Conservation (phyloP, 2,329 filamentous ascomycete species). For the Colletotrichum sp. region DNA sequence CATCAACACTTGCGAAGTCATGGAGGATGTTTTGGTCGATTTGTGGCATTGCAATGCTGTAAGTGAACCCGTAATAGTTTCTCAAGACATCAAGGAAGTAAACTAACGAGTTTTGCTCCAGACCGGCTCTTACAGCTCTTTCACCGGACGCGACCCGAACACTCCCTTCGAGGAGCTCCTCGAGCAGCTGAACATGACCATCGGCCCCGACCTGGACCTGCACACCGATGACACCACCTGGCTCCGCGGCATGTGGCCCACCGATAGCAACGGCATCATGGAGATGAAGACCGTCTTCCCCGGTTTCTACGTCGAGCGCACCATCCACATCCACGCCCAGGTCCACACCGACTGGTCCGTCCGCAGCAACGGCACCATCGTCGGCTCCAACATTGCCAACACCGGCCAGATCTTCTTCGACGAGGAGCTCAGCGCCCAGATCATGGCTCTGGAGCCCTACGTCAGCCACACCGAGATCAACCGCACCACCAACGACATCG, state of each 20-base stretch:
- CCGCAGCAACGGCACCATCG: conserved; percentile 16
- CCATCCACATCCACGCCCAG: conserved; percentile 53
- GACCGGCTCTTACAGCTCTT: conserved; percentile 17
- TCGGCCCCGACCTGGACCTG: conserved; percentile 5
- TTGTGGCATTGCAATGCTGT: conserved; percentile 18
- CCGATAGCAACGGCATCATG: conserved; percentile 28
- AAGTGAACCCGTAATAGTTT: background rate
- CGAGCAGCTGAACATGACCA: conserved; percentile 12
- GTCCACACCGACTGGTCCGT: conserved; percentile 41
- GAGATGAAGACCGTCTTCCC: conserved; percentile 49
- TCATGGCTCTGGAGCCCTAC: conserved; percentile 56
- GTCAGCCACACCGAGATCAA: conserved; percentile 39
- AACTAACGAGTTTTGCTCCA: background rate
- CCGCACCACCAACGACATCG: conserved; percentile 11
- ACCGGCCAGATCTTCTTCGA: conserved; percentile 16
- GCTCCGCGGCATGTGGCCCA: conserved; percentile 22
- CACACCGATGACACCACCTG: conserved; percentile 13
- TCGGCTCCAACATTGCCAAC: conserved; percentile 35
- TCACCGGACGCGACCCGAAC: background rate
- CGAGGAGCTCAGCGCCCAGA: conserved; percentile 26
- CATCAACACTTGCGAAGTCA: conserved; percentile 23
- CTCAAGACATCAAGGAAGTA: background rate
- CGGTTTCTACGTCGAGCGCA: conserved; percentile 48
- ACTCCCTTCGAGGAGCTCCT: conserved; percentile 13
- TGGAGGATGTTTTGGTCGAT: conserved; percentile 10